Percentiles rank a stretch among this genome's conserved stretches.
phyloP scores from a whole-genome alignment of 2,329 filamentous ascomycete genomes.

The Colletotrichum brevisporum region DNA sequence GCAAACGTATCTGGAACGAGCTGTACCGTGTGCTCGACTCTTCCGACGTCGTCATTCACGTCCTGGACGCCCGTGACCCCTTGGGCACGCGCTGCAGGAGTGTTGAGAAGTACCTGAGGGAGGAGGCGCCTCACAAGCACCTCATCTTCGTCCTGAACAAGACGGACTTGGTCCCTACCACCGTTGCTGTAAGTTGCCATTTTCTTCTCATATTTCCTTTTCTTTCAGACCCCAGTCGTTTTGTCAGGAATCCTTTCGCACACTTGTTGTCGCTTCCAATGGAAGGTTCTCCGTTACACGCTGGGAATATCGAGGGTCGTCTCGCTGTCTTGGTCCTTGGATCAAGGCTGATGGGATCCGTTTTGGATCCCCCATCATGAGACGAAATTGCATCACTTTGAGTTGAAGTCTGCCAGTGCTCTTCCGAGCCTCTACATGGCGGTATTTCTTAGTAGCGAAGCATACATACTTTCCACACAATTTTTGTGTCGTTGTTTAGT shows the following conservation, averaged over 20 bases:
- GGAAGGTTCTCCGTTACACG: conserved; percentile 97
- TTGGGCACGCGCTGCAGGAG: conserved; percentile 87
- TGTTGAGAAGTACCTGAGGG: conserved; percentile 88
- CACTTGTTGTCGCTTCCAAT: conserved; percentile 68
- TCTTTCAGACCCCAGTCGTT: conserved; percentile 71
- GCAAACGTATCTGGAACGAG: conserved; percentile 97
- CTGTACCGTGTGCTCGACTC: conserved; percentile 96
- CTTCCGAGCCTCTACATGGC: conserved; percentile 64
- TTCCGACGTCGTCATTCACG: conserved; percentile 95
- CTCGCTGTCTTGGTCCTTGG: conserved; percentile 78
- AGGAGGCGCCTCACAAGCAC: conserved; percentile 97
- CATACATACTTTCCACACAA: conserved; percentile 71
- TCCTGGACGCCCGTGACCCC: conserved; percentile 90
- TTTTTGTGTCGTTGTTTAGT: conserved; percentile 20
- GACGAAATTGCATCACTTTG: conserved; percentile 89
- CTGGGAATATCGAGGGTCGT: conserved; percentile 90
- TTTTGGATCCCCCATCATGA: conserved; percentile 88
- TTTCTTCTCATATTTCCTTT: conserved; percentile 42
- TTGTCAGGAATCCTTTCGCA: conserved; percentile 89
- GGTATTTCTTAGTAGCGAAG: conserved; percentile 98
- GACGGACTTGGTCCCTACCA: conserved; percentile 92
- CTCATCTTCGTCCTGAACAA: conserved; percentile 92
- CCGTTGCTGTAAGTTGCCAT: conserved; percentile 86
- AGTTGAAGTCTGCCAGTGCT: conserved; percentile 92
- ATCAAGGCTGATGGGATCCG: conserved; percentile 82